Percentiles rank a stretch among this genome's conserved stretches.
Evolutionary conservation across 306 rosid species (phyloP).

Genomic region (Glycyrrhiza uralensis): DNA sequence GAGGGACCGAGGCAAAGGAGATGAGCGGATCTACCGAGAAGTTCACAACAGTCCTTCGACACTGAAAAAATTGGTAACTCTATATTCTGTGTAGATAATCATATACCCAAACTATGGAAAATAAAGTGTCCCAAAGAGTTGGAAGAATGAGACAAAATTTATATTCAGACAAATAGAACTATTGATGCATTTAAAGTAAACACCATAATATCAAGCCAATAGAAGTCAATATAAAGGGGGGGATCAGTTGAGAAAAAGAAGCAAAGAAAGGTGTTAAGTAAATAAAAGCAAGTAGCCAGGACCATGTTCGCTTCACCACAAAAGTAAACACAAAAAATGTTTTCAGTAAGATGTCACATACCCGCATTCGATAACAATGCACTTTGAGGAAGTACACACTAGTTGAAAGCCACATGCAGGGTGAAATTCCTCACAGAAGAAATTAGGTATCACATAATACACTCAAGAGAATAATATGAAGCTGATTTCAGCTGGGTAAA

Average conservation of each 20-base stretch:
- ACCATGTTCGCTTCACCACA: not conserved
- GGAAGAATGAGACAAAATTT: not conserved
- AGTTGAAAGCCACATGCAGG: not conserved
- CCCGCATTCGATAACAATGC: not conserved
- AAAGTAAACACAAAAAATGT: not conserved
- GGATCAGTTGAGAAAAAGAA: slow-evolving; percentile 2
- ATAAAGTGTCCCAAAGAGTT: not conserved
- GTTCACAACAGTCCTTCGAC: not conserved
- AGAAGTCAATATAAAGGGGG: not conserved
- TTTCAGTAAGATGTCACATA: not conserved
- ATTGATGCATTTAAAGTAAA: slow-evolving; percentile 2
- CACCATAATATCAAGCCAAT: slow-evolving; percentile 8
- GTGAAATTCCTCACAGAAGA: slow-evolving; percentile 2
- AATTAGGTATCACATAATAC: not conserved
- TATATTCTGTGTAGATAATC: not conserved
- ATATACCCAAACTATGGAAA: not conserved
- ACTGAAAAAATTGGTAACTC: not conserved
- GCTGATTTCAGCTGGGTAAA: slow-evolving; percentile 13
- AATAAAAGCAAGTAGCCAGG: not conserved
- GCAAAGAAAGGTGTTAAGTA: not conserved
- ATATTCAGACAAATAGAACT: not conserved
- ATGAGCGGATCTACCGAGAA: not conserved
- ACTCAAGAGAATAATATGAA: not conserved
- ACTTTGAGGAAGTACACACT: slow-evolving; percentile 2
- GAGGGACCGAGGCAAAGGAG: not conserved